Conservation (phyloP, 202 grass and related monocot species). For the Brachypodium distachyon region DNA sequence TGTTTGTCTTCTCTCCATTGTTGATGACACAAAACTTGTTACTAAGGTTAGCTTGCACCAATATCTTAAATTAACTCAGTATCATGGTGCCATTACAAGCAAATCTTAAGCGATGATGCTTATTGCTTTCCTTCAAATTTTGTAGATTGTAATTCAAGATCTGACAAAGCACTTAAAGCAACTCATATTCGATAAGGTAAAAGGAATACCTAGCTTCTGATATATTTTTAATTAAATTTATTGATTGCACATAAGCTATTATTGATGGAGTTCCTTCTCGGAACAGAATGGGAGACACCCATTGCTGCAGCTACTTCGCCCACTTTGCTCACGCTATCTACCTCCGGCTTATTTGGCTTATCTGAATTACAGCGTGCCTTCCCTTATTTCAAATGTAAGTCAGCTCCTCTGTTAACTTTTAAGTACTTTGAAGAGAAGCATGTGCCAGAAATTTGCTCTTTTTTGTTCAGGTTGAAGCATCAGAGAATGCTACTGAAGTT, state of each 20-base stretch:
- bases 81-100: neutral
- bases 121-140: constrained; percentile 19
- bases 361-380: constrained; percentile 68
- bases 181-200: constrained; percentile 79
- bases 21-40: constrained; percentile 94
- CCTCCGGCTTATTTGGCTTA: constrained; percentile 56
- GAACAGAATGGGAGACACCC: constrained; percentile 79
- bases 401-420: neutral
- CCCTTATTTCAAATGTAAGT: constrained; percentile 63
- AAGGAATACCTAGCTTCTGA: constrained; percentile 7
- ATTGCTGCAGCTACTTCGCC: constrained; percentile 74
- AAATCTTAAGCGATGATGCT: neutral
- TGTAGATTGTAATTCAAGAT: constrained; percentile 67
- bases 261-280: constrained; percentile 11
- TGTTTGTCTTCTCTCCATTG: constrained; percentile 66
- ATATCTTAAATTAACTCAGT: neutral
- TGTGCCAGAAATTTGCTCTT: neutral
- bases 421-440: neutral
- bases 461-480: constrained; percentile 44
- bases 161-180: constrained; percentile 51
- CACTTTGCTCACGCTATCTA: constrained; percentile 63
- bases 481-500: constrained; percentile 5
- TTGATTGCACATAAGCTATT: neutral
- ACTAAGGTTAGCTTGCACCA: constrained; percentile 47
- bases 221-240: neutral